These are phyloP conservation scores for Galeopsis tetrahit DNA, from an alignment of 257 asterid genomes.

Conservation along the genomic window DNA sequence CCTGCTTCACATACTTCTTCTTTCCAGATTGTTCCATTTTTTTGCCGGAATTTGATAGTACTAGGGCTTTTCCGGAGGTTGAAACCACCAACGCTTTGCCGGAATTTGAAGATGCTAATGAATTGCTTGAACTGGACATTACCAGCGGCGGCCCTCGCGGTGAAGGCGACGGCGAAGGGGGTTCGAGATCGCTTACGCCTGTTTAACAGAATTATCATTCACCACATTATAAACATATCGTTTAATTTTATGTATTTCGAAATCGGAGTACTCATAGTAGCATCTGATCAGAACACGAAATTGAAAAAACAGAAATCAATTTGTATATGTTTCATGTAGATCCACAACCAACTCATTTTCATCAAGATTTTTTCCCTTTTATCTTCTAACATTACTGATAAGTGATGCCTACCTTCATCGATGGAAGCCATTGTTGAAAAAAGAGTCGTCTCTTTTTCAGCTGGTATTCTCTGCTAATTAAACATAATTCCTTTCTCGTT, in stretches of 20 bases:
- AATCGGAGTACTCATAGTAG: neutral
- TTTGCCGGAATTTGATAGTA: conserved; percentile 43
- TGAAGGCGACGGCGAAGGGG: conserved; percentile 46
- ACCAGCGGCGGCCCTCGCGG: conserved; percentile 54
- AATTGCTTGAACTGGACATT: conserved; percentile 56
- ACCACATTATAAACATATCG: neutral
- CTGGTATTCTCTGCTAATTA: neutral
- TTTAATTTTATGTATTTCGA: neutral
- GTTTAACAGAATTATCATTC: conserved; percentile 22
- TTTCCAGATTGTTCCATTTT: conserved; percentile 46
- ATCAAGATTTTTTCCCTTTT: too few species aligned
- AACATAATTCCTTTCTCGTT: neutral
- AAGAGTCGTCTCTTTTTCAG: neutral
- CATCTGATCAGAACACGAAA: neutral
- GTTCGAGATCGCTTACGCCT: conserved; percentile 57
- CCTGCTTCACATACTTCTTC: conserved; percentile 75
- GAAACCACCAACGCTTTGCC: conserved; percentile 55
- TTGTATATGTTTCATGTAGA: neutral
- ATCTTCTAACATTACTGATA: neutral
- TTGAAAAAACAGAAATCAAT: neutral
- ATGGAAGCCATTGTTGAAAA: conserved; percentile 27
- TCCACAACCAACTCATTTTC: neutral
- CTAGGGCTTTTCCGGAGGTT: conserved; percentile 48
- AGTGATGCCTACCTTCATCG: conserved; percentile 17
- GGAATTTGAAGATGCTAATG: conserved; percentile 52